A percentile compares a stretch with the other conserved stretches of the same genome.
Evolutionary conservation across 1,284 basidiomycete genomes (phyloP).

Genomic region (Sporisorium scitamineum): DNA sequence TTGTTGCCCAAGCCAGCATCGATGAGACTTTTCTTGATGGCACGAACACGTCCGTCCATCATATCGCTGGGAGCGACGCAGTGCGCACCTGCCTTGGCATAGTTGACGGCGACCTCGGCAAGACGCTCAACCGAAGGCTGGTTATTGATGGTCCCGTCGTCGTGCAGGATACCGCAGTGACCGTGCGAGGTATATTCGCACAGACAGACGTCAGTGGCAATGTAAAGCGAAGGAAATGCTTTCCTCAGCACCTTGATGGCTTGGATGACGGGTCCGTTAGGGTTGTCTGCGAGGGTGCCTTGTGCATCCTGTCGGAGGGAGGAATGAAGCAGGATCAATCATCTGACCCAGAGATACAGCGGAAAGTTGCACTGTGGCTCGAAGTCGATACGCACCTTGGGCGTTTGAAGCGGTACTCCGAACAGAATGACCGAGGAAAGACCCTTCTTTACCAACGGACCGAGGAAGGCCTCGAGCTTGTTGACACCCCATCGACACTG

Average conservation of each 20-base stretch:
- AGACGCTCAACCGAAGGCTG: conserved; percentile 77
- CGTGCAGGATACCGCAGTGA: conserved; percentile 87
- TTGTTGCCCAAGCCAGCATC: conserved; percentile 80
- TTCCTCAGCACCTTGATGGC: conserved; percentile 82
- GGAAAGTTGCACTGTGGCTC: too few relatives aligned
- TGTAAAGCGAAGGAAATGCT: conserved; percentile 78
- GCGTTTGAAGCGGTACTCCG: conserved; percentile 87
- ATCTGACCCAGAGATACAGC: too few relatives aligned
- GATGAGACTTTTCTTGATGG: conserved; percentile 88
- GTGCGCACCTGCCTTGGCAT: conserved; percentile 93
- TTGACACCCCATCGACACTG: conserved; percentile 85
- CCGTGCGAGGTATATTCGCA: conserved; percentile 99
- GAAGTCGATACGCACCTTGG: conserved; percentile 76
- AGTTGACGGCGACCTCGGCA: conserved; percentile 90
- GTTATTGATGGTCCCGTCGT: conserved; percentile 78
- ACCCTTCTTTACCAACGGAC: conserved; percentile 88
- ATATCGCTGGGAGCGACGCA: conserved; percentile 99
- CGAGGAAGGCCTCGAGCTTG: conserved; percentile 86
- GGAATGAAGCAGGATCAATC: background rate
- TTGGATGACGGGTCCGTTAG: conserved; percentile 88
- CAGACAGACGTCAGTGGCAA: conserved; percentile 96
- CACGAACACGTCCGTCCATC: conserved; percentile 96
- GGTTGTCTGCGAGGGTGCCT: conserved; percentile 91
- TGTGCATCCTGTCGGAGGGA: conserved; percentile 78
- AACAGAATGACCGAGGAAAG: conserved; percentile 93